These are phyloP conservation scores for Cladosporium oxysporum DNA, from an alignment of 2,329 filamentous ascomycete species.

Conservation along the genomic window DNA sequence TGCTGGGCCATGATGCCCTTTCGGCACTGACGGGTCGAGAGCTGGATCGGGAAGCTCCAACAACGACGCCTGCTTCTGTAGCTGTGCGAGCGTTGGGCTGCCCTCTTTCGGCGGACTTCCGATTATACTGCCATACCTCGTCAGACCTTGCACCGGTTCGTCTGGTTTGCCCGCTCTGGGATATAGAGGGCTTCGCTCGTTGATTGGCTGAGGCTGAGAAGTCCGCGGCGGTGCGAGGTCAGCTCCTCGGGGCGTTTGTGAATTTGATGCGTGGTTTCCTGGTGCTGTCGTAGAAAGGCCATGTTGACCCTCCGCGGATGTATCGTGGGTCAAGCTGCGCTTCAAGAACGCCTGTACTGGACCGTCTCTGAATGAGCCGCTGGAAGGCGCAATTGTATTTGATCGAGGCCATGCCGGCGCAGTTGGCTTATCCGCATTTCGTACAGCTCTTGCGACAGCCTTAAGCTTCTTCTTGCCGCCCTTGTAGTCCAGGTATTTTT, in stretches of 20 bases:
- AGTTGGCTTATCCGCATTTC: conserved; percentile 42
- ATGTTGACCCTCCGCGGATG: conserved; percentile 26
- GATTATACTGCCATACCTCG: conserved; percentile 65
- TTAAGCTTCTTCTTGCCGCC: conserved; percentile 90
- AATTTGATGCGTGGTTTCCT: background rate
- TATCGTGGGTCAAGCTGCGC: conserved; percentile 28
- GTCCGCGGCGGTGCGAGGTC: conserved; percentile 5
- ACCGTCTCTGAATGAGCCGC: conserved; percentile 18
- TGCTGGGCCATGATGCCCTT: background rate
- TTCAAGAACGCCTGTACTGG: conserved; percentile 47
- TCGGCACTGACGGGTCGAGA: conserved; percentile 44
- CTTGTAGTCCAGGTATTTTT: conserved; percentile 43
- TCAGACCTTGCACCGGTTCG: conserved; percentile 36
- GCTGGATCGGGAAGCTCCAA: conserved; percentile 65
- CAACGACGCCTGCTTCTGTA: conserved; percentile 44
- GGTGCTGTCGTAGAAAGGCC: background rate
- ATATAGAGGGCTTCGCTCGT: conserved; percentile 36
- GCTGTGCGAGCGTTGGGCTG: conserved; percentile 20
- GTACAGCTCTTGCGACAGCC: conserved; percentile 71
- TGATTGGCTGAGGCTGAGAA: conserved; percentile 22
- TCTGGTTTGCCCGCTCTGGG: conserved; percentile 5
- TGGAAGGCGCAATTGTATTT: background rate
- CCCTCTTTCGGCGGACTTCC: conserved; percentile 50
- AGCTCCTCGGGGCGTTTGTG: background rate
- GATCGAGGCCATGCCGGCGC: conserved; percentile 33